A percentile compares a stretch with the other conserved stretches of the same genome.
Conservation (phyloP, 2,329 filamentous ascomycete species). For the Fusarium sp. region DNA sequence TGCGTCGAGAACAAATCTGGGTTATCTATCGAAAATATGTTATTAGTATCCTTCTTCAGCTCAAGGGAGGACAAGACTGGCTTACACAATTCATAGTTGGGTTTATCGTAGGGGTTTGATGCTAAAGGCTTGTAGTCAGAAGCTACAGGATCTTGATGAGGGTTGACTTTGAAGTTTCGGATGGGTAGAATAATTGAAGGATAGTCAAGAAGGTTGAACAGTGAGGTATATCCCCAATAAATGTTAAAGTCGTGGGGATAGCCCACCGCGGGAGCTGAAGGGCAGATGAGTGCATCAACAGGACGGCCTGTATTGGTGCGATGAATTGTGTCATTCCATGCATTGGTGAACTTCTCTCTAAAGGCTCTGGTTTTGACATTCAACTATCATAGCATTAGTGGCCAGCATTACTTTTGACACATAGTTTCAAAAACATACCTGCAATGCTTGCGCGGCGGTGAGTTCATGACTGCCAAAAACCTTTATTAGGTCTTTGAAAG, state of each 20-base stretch:
- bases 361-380: background rate
- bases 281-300: slow-evolving; percentile 16
- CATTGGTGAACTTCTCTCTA: background rate
- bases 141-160: background rate
- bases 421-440: background rate
- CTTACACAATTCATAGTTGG: slow-evolving; percentile 22
- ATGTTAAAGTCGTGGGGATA: slow-evolving; percentile 23
- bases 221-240: slow-evolving; percentile 22
- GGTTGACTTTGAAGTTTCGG: background rate
- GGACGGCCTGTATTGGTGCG: background rate
- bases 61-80: accelerated
- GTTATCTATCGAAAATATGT: background rate
- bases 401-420: too few relatives aligned
- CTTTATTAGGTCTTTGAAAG: slow-evolving; percentile 8
- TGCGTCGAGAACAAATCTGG: background rate
- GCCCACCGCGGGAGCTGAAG: slow-evolving; percentile 3
- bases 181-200: slow-evolving; percentile 13
- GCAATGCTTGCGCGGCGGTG: background rate
- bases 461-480: slow-evolving; percentile 4
- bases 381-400: background rate
- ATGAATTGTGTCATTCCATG: slow-evolving; percentile 5
- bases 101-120: slow-evolving; percentile 14
- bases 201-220: slow-evolving; percentile 27
- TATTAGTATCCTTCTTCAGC: background rate
- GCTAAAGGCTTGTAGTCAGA: background rate